phyloP scores from a whole-genome alignment of 2,329 filamentous ascomycete genomes.

The Fusarium mangiferae region DNA sequence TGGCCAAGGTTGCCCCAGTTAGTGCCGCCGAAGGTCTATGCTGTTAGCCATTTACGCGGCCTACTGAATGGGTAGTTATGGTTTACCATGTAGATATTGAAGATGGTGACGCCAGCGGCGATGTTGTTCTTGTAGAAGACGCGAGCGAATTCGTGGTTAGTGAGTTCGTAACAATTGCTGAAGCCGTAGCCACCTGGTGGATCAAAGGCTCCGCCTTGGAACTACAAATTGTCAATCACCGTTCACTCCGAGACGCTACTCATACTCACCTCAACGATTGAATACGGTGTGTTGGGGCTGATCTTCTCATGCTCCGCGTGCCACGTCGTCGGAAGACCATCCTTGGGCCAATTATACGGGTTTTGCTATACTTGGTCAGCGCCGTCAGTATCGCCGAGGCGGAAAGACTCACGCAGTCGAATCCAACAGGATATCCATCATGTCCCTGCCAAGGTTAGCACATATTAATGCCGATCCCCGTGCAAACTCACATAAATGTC shows the following conservation, averaged over 20 bases:
- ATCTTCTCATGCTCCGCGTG: conserved; percentile 65
- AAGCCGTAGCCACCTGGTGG: conserved; percentile 80
- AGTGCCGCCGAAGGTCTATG: conserved; percentile 75
- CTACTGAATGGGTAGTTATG: accelerated
- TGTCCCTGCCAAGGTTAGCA: conserved; percentile 55
- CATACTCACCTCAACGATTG: conserved; percentile 56
- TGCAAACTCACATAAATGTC: conserved; percentile 65
- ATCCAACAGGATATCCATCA: conserved; percentile 71
- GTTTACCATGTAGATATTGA: conserved; percentile 77
- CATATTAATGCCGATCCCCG: accelerated
- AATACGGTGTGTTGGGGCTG: conserved; percentile 73
- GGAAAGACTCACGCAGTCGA: conserved; percentile 58
- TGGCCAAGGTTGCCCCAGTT: conserved; percentile 87
- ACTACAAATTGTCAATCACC: conserved; percentile 51
- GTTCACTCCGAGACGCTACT: accelerated
- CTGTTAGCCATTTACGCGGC: background rate
- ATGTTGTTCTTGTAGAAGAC: conserved; percentile 84
- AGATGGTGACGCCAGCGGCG: conserved; percentile 71
- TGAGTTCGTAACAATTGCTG: conserved; percentile 70
- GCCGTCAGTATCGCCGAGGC: accelerated
- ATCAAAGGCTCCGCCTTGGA: conserved; percentile 78
- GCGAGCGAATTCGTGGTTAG: conserved; percentile 79
- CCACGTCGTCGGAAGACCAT: conserved; percentile 57
- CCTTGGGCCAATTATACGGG: conserved; percentile 53
- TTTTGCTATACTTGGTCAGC: conserved; percentile 51